Base-by-base conservation (phyloP, 148 eudicot species). In the Polygonum maritimum region DNA sequence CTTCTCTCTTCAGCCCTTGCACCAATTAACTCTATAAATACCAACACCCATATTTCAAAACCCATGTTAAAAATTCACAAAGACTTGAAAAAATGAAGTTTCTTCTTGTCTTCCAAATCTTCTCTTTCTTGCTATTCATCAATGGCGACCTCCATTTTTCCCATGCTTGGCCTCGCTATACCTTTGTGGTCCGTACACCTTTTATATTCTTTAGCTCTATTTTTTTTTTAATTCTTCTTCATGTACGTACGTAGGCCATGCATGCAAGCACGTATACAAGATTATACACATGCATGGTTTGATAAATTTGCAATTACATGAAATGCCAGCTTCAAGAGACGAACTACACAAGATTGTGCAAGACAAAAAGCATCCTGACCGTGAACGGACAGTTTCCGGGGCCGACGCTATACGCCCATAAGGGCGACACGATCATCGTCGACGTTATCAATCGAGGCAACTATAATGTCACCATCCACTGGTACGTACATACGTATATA, bases 371-470 rank as follows among this genome's bases (percentile, higher is more conserved):
- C 51, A 72, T 72, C 16, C 35, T 72, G 75, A 48, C 75, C 3
- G 75, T 72, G 35, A 72, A 72, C 52, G 75, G 75, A 7, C 75
- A 72, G 75, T 45, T 72, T 41, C 75, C 75, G 4, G 75, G 75
- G 15, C 75, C 75, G 36, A 72, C 75, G 2, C 7, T 72, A 3
- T 72, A 72, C 10, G 54, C 75, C 13, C 75, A 5, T 13, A 72
- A 72, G 45, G 52, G 52, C 8, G 75, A 72, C 3, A 72, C 49
- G 6, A 8, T 72, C 14, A 72, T 44, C 52, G 75, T 72, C 52
- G 75, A 72, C 15, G 75, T 72, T 41, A 44, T 22, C 35, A 72
- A 72, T 51, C 38, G 36, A 11, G 75, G 75, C 49, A 8, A 33
- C 45, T 72, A 72, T 48, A 72, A 72, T 26, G 75, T 72, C 54